Evolutionary conservation across 1,284 basidiomycete genomes (phyloP).

Genomic region (Heterobasidion parviporum): DNA sequence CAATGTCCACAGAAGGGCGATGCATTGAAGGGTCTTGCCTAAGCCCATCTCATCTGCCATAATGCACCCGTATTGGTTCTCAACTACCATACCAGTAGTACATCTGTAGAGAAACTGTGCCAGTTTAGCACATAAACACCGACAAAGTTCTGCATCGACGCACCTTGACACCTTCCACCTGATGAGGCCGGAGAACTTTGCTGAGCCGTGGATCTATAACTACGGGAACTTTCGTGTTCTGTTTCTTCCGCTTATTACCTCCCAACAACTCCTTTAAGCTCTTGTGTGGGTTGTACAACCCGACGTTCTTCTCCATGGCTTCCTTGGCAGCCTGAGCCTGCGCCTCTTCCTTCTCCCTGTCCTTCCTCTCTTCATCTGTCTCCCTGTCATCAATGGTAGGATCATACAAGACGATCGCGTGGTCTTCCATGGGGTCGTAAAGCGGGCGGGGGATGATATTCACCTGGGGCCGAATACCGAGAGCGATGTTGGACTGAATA

Average conservation of each 20-base stretch:
- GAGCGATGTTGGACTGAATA: slow-evolving; percentile 62
- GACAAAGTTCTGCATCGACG: slow-evolving; percentile 12
- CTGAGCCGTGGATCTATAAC: slow-evolving; percentile 88
- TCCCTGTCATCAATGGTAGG: slow-evolving; percentile 92
- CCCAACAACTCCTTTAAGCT: slow-evolving; percentile 83
- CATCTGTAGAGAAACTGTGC: slow-evolving; percentile 88
- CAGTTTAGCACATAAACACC: slow-evolving; percentile 10
- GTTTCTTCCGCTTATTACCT: slow-evolving; percentile 58
- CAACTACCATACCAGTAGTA: slow-evolving; percentile 87
- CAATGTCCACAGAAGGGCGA: slow-evolving; percentile 94
- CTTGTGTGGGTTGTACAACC: slow-evolving; percentile 87
- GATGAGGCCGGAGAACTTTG: slow-evolving; percentile 92
- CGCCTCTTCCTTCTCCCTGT: slow-evolving; percentile 62
- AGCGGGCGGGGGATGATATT: slow-evolving; percentile 86
- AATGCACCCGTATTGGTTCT: slow-evolving; percentile 94
- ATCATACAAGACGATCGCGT: slow-evolving; percentile 96
- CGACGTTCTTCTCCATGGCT: slow-evolving; percentile 55
- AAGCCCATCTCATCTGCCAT: slow-evolving; percentile 99
- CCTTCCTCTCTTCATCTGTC: slow-evolving; percentile 74
- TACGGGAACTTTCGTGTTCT: slow-evolving; percentile 82
- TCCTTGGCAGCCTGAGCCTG: slow-evolving; percentile 58
- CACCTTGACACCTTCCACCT: slow-evolving; percentile 96
- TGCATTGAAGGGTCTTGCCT: slow-evolving; percentile 95
- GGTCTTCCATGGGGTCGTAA: slow-evolving; percentile 95
- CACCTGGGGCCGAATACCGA: slow-evolving; percentile 81